Base-by-base conservation (phyloP, 371 early-diverging fungal genomes). In the Chytridiales sp. region DNA sequence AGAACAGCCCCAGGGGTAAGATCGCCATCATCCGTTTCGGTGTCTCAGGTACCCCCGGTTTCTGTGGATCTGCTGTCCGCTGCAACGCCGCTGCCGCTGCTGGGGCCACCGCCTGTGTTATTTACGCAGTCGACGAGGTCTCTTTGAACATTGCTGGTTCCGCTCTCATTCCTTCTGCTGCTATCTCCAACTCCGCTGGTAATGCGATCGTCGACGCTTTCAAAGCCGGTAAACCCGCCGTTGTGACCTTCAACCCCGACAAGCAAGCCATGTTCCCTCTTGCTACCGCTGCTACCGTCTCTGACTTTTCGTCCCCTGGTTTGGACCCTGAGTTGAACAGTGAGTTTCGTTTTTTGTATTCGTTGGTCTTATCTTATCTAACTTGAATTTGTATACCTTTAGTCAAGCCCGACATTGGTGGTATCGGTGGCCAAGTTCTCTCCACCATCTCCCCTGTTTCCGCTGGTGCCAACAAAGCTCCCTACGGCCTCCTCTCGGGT, bases 271-370 rank as follows among this genome's bases (percentile, higher is more conserved):
- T 17, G 8, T 13, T 8, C 1, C 24, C 61, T 35, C 56, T 63
- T 3, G 29, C 67, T 24, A 69, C 70, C 31, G 75, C 68, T 8
- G 69, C 67, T 5, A 75, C 75, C 17, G 60, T 74, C n/a, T 76
- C 81, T 21, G 56, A 51, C 38, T 80, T 78, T 64, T 75, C 80
- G 15, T 59, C 59, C 15, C 55, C 55, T 19, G 67, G 67, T 32
- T 53, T 62, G 17, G 52, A 49, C 54, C 53, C 31, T 24, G 47
- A 51, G 31, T 57, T 70, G 19, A 13, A 44, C 32, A 24, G n/a
- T n/a, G n/a, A n/a, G n/a, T n/a, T n/a, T n/a, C n/a, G n/a, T n/a
- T n/a, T n/a, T n/a, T n/a, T n/a, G n/a, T n/a, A n/a, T n/a, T n/a
- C n/a, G n/a, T n/a, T n/a, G n/a, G n/a, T n/a, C n/a, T n/a, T n/a